Evolutionary conservation across 345 rosid species (phyloP), one percentile per base, ranked within the genome.

Genomic region (Eucalyptus tenuipes): DNA sequence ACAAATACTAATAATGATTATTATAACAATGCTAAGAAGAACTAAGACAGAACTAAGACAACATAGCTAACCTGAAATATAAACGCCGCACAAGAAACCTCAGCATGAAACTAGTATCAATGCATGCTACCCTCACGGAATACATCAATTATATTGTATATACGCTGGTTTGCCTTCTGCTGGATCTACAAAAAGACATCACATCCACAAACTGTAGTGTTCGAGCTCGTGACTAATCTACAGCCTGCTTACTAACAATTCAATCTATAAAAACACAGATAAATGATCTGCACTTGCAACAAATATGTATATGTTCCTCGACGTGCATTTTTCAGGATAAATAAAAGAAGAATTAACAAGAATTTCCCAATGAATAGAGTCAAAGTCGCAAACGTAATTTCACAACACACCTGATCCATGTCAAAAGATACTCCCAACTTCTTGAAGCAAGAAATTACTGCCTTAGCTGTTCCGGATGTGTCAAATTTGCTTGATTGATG

Each of bases 381-480:
- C 81, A 37, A 37, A 33, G 25, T 18, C 81, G 5, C 14, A 3
- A 71, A 33, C 13, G 3, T 71, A 71, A 71, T 48, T 22, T n/a
- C 66, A 37, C 61, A 33, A 66, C 75, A 44, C 18, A 97, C 99
- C 97, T 94, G 91, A 89, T 95, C 94, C 97, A 92, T 92, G 88
- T 97, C 95, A 87, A 93, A 97, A 86, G 96, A 91, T 45, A 96
- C 99, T 57, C 99, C 99, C 90, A 96, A 91, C 90, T 95, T 96
- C 91, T 95, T 95, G 91, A 98, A 98, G 94, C 98, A 97, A 88
- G 99, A 94, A 85, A 98, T 95, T 25, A 97, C 97, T 89, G 98
- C 99, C 94, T 97, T 97, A 53, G 99, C 99, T 79, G 97, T 97
- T 88, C 99, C 99, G 7, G 98, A 98, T 29, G 95, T 94, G 92